Evolutionary conservation across 2,329 filamentous ascomycete species (phyloP).

Genomic region (Sclerotinia minor): DNA sequence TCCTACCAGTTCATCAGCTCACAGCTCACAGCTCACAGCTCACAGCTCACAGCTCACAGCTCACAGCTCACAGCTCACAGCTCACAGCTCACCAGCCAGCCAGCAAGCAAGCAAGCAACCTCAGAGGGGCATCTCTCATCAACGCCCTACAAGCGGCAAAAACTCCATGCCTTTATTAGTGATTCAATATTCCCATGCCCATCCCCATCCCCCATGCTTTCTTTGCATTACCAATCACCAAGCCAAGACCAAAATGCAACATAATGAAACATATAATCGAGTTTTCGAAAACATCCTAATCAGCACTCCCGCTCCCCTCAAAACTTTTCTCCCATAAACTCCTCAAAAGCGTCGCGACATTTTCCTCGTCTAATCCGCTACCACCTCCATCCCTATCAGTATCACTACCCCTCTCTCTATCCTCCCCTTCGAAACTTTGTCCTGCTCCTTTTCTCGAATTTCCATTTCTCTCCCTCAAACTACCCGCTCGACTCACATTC

Average conservation of each 20-base stretch:
- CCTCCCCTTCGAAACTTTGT: conserved; percentile 45
- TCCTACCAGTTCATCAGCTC: neutral
- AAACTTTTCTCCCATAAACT: conserved; percentile 63
- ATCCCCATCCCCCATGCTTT: neutral
- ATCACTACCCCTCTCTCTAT: conserved; percentile 34
- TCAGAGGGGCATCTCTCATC: neutral
- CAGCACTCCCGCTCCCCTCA: conserved; percentile 52
- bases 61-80: too few species aligned
- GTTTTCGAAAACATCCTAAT: conserved; percentile 30
- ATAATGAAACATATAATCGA: neutral
- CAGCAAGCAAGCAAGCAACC: neutral
- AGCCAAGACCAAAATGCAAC: neutral
- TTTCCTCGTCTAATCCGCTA: conserved; percentile 42
- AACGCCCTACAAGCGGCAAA: neutral
- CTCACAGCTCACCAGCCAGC: neutral
- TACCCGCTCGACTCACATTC: conserved; percentile 33
- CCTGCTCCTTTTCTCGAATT: conserved; percentile 41
- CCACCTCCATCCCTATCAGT: conserved; percentile 20
- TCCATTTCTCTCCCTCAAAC: conserved; percentile 20
- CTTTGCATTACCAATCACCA: neutral
- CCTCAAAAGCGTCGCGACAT: conserved; percentile 53
- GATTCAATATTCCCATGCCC: neutral
- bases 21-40: too few species aligned
- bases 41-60: too few species aligned
- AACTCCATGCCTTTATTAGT: conserved; percentile 11